Base-by-base conservation (phyloP, 2,329 filamentous ascomycete genomes). In the Paraphoma sp. region DNA sequence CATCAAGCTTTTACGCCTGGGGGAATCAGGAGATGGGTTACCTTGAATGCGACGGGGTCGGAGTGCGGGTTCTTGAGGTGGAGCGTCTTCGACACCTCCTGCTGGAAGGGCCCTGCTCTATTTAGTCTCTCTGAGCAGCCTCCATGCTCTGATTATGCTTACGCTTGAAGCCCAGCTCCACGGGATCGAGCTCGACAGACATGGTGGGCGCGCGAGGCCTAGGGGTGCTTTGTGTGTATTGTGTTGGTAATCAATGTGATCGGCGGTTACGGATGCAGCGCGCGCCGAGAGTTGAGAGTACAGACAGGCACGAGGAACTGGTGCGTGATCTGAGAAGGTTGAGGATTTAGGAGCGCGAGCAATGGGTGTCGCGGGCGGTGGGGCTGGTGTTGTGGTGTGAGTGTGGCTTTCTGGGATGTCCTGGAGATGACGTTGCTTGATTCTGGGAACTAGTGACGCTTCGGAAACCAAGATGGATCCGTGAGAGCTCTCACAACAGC, bases 121-220 rank as follows among this genome's bases (percentile, higher is more conserved):
- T 48, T 69, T 47, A 67, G 72, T 59, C 62, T 57, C 16, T 33
- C 40, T 53, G 45, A 29, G 44, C 31, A 12, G 30, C 23, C 17
- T 17, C 38, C 29, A 45, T 50, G 17, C 18, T 28, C 45, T 14
- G 14, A 10, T 5, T n/a, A 45, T 7, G 64, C 90, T 74, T 84
- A 98, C 95, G 91, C 81, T 89, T 90, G 82, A 99, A 99, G 82
- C 88, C 91, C 76, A 99, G 88, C 86, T 98, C 95, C 68, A 86
- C 79, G 58, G 94, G 95, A 72, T 95, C 89, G 76, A 99, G 91
- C 72, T 97, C 91, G 82, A 99, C 90, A 70, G 94, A 96, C 95
- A 98, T 98, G 81, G 73, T 85, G 80, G 50, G 43, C 50, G 50
- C 53, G 56, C 53, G 58, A 23, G 57, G 36, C 55, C 51, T 43